Evolutionary conservation across 2,329 filamentous ascomycete genomes (phyloP).

Genomic region (Epichloe hybrida): DNA sequence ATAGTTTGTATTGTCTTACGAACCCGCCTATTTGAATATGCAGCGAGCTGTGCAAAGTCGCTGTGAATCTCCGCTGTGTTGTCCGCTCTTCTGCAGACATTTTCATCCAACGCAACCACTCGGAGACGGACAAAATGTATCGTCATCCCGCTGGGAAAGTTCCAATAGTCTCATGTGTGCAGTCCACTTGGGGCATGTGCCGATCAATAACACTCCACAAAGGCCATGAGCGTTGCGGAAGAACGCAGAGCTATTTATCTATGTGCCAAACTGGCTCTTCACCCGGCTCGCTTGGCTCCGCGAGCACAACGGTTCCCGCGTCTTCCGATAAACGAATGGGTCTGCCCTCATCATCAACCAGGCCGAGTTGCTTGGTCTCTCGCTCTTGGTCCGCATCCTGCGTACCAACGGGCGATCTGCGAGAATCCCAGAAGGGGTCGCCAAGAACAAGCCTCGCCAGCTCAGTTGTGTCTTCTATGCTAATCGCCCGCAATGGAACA

Average conservation of each 20-base stretch:
- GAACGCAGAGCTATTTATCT: background rate
- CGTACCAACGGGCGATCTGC: background rate
- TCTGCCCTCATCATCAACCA: conserved; percentile 7
- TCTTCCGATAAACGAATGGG: background rate
- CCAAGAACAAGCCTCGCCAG: conserved; percentile 30
- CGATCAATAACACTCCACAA: no score
- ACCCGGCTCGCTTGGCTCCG: conserved; percentile 1
- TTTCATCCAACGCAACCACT: no score
- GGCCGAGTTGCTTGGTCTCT: conserved; percentile 2
- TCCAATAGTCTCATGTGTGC: no score
- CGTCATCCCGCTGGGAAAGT: no score
- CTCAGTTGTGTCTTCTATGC: conserved; percentile 18
- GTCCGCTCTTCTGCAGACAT: no score
- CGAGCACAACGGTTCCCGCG: background rate
- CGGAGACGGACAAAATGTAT: no score
- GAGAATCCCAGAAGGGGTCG: conserved; percentile 27
- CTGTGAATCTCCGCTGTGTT: background rate
- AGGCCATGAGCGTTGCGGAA: no score
- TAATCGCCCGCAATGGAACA: conserved; percentile 23
- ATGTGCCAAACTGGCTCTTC: conserved; percentile 3
- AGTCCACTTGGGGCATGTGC: no score
- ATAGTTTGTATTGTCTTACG: background rate
- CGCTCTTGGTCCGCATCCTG: background rate
- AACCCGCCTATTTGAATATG: no score
- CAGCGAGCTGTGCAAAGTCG: background rate